Conservation (phyloP, 2,329 filamentous ascomycete genomes). For the Xylariaceae sp. region DNA sequence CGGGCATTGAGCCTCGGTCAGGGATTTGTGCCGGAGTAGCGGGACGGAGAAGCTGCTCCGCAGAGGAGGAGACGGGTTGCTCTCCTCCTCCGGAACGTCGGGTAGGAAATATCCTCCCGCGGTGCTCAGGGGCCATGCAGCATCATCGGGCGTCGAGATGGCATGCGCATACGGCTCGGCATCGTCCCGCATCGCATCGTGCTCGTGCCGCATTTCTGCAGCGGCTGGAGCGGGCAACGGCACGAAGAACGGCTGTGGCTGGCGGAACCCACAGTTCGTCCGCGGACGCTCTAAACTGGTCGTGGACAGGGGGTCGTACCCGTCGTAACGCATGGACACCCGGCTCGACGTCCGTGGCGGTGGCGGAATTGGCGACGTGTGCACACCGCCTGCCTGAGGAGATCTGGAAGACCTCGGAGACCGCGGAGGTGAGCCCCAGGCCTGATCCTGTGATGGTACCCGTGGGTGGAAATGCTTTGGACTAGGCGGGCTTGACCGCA, state of each 20-base stretch:
- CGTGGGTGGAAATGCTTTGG: no score
- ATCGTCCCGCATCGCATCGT: no score
- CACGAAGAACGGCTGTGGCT: constrained; percentile 33
- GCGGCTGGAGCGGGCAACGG: no score
- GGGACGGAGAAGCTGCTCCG: constrained; percentile 50
- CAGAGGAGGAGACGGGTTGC: constrained; percentile 43
- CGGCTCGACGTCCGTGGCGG: constrained; percentile 48
- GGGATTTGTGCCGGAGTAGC: constrained; percentile 38
- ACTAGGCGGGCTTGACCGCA: constrained; percentile 20
- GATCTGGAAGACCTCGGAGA: constrained; percentile 41
- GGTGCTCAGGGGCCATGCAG: constrained; percentile 37
- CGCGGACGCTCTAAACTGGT: constrained; percentile 34
- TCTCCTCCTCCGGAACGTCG: constrained; percentile 57
- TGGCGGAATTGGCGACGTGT: constrained; percentile 37
- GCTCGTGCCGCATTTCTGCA: no score
- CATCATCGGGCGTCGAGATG: constrained; percentile 34
- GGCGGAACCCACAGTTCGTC: constrained; percentile 38
- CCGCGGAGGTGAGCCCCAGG: constrained; percentile 39
- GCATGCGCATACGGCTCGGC: constrained; percentile 34
- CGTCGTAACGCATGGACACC: constrained; percentile 36
- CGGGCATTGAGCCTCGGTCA: constrained; percentile 23
- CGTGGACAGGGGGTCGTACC: constrained; percentile 30
- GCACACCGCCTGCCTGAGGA: constrained; percentile 14
- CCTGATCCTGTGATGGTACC: constrained; percentile 45
- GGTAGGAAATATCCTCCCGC: constrained; percentile 37